Conservation (phyloP, 805 yeast genomes). For the Yarrowia bubula region DNA sequence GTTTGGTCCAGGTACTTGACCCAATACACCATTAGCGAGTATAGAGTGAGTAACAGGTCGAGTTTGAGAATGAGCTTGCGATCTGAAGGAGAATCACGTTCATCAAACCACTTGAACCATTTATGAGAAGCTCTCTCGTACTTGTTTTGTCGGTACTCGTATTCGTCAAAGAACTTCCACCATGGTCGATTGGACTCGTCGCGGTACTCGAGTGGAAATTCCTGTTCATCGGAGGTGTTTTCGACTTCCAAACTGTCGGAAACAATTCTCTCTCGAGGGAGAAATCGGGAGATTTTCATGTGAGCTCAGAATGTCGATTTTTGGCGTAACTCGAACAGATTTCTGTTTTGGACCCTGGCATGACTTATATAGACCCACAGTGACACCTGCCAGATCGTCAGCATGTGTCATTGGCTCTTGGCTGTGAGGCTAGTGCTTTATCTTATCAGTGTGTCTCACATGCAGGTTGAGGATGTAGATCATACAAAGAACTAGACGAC, state of each 20-base stretch:
- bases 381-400: no score
- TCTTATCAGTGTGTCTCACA: no score
- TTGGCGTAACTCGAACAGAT: no score
- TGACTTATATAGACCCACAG: no score
- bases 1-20: slow-evolving; percentile 58
- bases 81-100: slow-evolving; percentile 49
- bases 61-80: slow-evolving; percentile 49
- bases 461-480: no score
- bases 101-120: slow-evolving; percentile 52
- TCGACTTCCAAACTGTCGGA: background rate
- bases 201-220: background rate
- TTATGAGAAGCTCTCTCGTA: background rate
- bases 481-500: no score
- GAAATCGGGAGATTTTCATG: background rate
- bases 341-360: no score
- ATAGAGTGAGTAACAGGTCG: slow-evolving; percentile 54
- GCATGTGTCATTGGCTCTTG: no score
- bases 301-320: background rate
- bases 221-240: background rate
- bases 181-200: background rate
- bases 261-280: background rate
- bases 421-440: no score
- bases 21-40: slow-evolving; percentile 57
- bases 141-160: slow-evolving; percentile 13
- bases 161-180: slow-evolving; percentile 40